Evolutionary conservation across 2,329 filamentous ascomycete genomes (phyloP).

Genomic region (Neurospora sp.): DNA sequence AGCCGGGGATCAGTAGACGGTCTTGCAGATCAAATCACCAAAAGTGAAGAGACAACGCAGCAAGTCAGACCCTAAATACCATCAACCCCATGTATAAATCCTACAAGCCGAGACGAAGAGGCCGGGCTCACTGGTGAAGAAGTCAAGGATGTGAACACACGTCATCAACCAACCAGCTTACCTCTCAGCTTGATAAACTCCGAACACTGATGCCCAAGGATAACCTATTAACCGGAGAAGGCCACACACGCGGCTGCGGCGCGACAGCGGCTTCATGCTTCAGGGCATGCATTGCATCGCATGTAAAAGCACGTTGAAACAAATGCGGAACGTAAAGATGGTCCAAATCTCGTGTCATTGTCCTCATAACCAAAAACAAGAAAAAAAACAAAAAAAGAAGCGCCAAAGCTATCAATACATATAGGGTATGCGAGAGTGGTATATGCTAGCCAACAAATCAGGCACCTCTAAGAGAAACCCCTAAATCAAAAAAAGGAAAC

Average conservation of each 20-base stretch:
- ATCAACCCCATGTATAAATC: neutral
- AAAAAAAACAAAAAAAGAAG: neutral
- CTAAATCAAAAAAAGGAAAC: neutral
- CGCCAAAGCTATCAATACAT: constrained; percentile 5
- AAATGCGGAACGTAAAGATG: neutral
- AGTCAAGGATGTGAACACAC: too few species aligned
- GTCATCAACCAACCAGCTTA: neutral
- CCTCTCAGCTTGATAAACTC: neutral
- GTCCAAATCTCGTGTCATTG: neutral
- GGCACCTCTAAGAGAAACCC: neutral
- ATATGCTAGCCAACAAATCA: neutral
- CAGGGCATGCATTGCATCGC: neutral
- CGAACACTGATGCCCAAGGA: neutral
- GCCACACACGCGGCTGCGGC: neutral
- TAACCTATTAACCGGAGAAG: neutral
- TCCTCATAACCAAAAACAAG: neutral
- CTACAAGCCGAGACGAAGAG: neutral
- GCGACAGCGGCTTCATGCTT: neutral
- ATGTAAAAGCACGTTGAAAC: neutral
- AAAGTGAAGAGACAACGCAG: neutral
- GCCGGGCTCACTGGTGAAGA: neutral
- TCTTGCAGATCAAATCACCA: neutral
- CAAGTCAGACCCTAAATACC: neutral
- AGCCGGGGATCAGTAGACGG: neutral
- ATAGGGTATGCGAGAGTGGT: neutral